Evolutionary conservation across 345 rosid species (phyloP).

Genomic region (Eucalyptus erythrocorys): DNA sequence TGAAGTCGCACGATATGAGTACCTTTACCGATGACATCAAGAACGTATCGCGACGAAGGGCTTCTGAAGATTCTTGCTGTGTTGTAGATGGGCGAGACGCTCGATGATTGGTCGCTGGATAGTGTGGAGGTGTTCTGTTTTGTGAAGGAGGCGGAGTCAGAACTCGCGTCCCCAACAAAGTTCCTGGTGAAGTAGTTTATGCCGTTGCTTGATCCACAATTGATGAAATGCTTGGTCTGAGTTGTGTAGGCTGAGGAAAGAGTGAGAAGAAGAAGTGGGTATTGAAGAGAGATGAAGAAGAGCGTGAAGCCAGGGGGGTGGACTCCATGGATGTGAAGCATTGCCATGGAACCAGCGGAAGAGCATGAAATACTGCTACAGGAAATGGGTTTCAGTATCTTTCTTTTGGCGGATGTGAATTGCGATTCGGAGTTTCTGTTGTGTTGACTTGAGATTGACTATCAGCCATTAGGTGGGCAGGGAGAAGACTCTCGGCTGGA

Average conservation of each 20-base stretch:
- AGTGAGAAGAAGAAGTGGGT: background rate
- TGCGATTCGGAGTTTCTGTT: background rate
- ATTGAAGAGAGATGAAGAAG: background rate
- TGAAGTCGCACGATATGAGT: constrained; percentile 34
- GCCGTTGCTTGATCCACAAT: constrained; percentile 9
- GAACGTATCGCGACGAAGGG: constrained; percentile 9
- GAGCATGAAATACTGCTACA: background rate
- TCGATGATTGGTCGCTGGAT: background rate
- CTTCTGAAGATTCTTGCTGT: constrained; percentile 36
- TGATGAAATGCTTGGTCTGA: constrained; percentile 3
- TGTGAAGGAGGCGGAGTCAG: background rate
- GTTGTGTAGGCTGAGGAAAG: background rate
- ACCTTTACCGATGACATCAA: constrained; percentile 9
- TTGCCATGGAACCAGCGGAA: background rate
- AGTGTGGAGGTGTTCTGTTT: background rate
- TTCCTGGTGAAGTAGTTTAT: background rate
- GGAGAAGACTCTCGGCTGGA: background rate
- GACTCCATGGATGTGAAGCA: background rate
- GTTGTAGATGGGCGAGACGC: constrained; percentile 7
- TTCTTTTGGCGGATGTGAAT: background rate
- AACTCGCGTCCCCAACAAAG: constrained; percentile 5
- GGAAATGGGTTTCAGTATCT: background rate
- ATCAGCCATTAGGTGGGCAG: background rate
- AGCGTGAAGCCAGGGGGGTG: background rate
- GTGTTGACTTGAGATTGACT: background rate